Conservation (phyloP, 192 early-diverging fungal species). For the Podochytrium sp. region DNA sequence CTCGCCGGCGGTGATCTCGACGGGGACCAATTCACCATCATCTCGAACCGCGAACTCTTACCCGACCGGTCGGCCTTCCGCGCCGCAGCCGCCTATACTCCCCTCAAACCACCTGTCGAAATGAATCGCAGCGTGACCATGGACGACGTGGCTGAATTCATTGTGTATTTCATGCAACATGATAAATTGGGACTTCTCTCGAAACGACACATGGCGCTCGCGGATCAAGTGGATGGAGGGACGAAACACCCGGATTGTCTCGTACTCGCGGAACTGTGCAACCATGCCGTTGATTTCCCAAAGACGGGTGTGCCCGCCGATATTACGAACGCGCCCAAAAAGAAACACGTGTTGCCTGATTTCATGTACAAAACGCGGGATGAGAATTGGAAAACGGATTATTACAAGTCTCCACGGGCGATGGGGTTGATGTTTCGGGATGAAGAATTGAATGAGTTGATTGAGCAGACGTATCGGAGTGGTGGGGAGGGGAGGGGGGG, state of each 20-base stretch:
- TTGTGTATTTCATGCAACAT: conserved; percentile 20
- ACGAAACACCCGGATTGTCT: conserved; percentile 22
- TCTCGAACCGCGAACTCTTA: conserved; percentile 20
- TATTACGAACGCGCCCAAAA: conserved; percentile 44
- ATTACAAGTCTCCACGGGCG: conserved; percentile 17
- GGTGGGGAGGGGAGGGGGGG: background rate
- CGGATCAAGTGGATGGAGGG: conserved; percentile 27
- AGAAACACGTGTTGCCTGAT: conserved; percentile 57
- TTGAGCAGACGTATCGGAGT: conserved; percentile 1
- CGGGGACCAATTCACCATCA: conserved; percentile 66
- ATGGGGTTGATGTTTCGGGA: conserved; percentile 29
- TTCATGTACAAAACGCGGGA: conserved; percentile 69
- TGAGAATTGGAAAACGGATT: background rate
- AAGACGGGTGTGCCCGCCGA: conserved; percentile 63
- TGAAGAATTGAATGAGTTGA: conserved; percentile 8
- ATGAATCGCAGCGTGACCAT: conserved; percentile 23
- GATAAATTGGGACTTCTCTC: conserved; percentile 18
- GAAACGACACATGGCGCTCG: conserved; percentile 24
- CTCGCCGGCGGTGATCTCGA: conserved; percentile 84
- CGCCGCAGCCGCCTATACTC: conserved; percentile 9
- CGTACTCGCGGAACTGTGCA: conserved; percentile 48
- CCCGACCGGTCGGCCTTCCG: conserved; percentile 2
- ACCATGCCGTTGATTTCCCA: conserved; percentile 72
- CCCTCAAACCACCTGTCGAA: background rate
- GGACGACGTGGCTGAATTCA: conserved; percentile 26